Evolutionary conservation across 23 red algal genomes (phyloP).

Genomic region (Rhodosorus marinus): DNA sequence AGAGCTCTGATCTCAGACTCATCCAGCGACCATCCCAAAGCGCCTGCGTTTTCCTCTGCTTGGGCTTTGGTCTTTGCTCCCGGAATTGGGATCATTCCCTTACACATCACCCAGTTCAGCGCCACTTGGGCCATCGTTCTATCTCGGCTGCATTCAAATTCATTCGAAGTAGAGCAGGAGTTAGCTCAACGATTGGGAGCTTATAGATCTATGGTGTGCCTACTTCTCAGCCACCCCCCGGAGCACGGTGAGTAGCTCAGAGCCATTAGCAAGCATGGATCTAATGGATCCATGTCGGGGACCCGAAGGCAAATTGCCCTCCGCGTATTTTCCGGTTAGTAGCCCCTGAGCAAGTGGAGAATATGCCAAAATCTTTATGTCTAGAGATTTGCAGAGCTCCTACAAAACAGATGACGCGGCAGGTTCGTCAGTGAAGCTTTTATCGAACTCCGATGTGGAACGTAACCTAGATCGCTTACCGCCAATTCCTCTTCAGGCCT

Average conservation of each 20-base stretch:
- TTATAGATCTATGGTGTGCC: too few species aligned
- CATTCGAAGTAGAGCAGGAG: too few species aligned
- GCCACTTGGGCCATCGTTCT: slow-evolving; percentile 10
- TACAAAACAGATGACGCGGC: too few species aligned
- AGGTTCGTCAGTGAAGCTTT: too few species aligned
- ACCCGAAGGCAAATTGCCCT: background rate
- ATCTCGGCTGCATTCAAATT: too few species aligned
- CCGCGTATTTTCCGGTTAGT: slow-evolving; percentile 25
- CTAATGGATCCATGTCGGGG: too few species aligned
- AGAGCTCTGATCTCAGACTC: background rate
- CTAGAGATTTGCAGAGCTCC: slow-evolving; percentile 2
- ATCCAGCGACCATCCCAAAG: background rate
- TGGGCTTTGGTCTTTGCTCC: background rate
- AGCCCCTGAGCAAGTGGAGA: slow-evolving; percentile 26
- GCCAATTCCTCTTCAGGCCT: background rate
- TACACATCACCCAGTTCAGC: slow-evolving; percentile 10
- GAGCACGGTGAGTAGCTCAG: too few species aligned
- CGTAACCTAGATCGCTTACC: too few species aligned
- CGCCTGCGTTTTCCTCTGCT: background rate
- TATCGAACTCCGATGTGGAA: too few species aligned
- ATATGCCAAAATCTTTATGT: slow-evolving; percentile 13
- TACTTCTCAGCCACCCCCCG: too few species aligned
- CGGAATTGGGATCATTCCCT: slow-evolving; percentile 1
- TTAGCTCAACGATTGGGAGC: too few species aligned
- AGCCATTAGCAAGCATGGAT: too few species aligned